Percentiles rank a stretch among this genome's conserved stretches.
Conservation (phyloP, 768 basidiomycete genomes). For the Pulveroboletus sp. region DNA sequence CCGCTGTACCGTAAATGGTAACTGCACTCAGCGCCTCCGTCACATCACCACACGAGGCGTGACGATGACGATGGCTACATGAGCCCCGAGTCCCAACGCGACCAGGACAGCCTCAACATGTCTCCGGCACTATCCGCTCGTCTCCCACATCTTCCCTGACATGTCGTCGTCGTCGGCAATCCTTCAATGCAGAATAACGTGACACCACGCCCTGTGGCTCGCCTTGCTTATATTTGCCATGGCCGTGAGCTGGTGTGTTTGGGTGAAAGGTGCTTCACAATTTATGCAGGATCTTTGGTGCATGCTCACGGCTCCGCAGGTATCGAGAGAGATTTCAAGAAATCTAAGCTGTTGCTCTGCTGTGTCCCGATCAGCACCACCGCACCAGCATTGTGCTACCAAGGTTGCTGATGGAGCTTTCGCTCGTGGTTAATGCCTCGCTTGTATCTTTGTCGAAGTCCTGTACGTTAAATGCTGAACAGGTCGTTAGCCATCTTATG, state of each 20-base stretch:
- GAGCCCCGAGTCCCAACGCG: too few species aligned
- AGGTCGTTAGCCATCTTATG: slow-evolving; percentile 83
- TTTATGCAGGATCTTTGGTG: neutral
- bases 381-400: slow-evolving; percentile 97
- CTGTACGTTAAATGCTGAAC: slow-evolving; percentile 47
- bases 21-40: too few species aligned
- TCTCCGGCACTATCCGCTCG: too few species aligned
- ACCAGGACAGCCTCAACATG: too few species aligned
- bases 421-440: slow-evolving; percentile 92
- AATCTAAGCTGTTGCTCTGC: slow-evolving; percentile 90
- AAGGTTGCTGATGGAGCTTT: slow-evolving; percentile 96
- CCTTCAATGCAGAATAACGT: too few species aligned
- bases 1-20: too few species aligned
- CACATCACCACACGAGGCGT: too few species aligned
- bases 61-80: too few species aligned
- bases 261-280: slow-evolving; percentile 76
- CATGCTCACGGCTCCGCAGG: slow-evolving; percentile 42
- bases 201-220: too few species aligned
- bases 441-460: slow-evolving; percentile 91
- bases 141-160: too few species aligned
- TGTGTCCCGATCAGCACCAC: slow-evolving; percentile 96
- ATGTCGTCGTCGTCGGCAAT: too few species aligned
- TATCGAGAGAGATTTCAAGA: slow-evolving; percentile 88
- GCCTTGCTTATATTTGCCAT: slow-evolving; percentile 95
- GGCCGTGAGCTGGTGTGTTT: slow-evolving; percentile 97